These are phyloP conservation scores for Wallacemonas sp. DNA, from an alignment of 208 protist genomes.

Conservation along the genomic window DNA sequence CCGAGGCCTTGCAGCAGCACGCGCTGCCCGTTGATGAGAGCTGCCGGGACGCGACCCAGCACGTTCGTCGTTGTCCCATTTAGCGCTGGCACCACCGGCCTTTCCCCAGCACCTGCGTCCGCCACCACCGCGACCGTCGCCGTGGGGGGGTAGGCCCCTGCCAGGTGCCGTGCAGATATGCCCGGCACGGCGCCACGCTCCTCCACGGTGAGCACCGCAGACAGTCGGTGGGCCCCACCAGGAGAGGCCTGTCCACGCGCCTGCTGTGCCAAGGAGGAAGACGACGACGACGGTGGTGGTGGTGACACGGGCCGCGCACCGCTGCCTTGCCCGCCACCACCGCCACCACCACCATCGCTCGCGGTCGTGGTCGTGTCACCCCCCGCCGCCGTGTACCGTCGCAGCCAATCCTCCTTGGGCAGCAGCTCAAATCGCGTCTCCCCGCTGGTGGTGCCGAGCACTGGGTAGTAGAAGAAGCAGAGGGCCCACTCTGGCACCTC, in stretches of 20 bases:
- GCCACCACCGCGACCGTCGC: background rate
- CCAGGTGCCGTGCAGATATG: too few relatives aligned
- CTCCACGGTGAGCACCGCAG: too few relatives aligned
- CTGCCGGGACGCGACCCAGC: conserved; percentile 6
- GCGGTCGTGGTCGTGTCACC: background rate
- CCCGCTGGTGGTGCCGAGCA: conserved; percentile 31
- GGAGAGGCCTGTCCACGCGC: too few relatives aligned
- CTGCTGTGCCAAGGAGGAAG: too few relatives aligned
- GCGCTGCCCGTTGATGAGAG: conserved; percentile 25
- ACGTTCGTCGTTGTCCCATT: background rate
- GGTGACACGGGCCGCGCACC: too few relatives aligned
- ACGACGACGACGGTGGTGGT: too few relatives aligned
- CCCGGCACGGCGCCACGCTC: too few relatives aligned
- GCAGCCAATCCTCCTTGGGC: conserved; percentile 67
- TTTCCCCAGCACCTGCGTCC: background rate
- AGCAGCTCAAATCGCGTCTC: conserved; percentile 64
- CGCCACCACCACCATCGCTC: conserved; percentile 9
- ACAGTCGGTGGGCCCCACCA: too few relatives aligned
- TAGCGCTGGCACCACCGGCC: background rate
- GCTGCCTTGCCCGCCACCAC: background rate
- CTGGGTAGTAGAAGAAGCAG: conserved; percentile 72
- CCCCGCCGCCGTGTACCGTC: background rate
- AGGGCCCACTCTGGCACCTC: conserved; percentile 69
- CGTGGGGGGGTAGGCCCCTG: too few relatives aligned
- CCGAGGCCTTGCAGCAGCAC: conserved; percentile 41